Conservation (phyloP, 805 yeast genomes). For the Cephaloascus albidus region DNA sequence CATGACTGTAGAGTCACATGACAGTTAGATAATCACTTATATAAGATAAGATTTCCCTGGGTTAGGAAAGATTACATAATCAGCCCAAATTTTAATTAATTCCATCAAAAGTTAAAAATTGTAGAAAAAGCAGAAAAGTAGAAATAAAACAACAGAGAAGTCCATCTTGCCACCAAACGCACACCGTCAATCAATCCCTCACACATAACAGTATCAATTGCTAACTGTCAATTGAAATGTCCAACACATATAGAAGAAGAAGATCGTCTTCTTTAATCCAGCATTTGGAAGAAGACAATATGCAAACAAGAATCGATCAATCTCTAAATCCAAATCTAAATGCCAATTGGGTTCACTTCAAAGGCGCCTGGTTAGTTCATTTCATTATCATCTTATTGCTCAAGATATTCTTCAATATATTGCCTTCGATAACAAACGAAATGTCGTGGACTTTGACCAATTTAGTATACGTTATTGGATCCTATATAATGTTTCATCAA, state of each 20-base stretch:
- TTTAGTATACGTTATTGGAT: conserved; percentile 80
- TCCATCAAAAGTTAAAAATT: no score
- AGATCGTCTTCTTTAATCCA: conserved; percentile 85
- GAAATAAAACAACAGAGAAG: no score
- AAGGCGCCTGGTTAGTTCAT: conserved; percentile 96
- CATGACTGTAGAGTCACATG: no score
- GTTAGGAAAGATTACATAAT: no score
- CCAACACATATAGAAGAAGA: conserved; percentile 26
- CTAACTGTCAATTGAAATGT: no score
- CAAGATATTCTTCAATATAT: conserved; percentile 66
- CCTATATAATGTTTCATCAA: conserved; percentile 93
- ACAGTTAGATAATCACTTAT: no score
- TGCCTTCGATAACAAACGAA: conserved; percentile 75
- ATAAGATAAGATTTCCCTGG: no score
- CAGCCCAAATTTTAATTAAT: no score
- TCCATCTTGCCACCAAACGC: no score
- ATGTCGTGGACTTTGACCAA: conserved; percentile 93
- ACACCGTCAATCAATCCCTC: no score
- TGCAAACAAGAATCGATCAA: conserved; percentile 90
- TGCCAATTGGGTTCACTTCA: conserved; percentile 92
- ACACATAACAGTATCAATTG: no score
- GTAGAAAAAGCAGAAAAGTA: no score
- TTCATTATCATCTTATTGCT: conserved; percentile 70
- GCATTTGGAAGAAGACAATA: conserved; percentile 86
- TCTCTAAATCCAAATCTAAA: conserved; percentile 81